Base-by-base conservation (phyloP, 2,329 filamentous ascomycete genomes). In the Aspergillus aculeatinus region DNA sequence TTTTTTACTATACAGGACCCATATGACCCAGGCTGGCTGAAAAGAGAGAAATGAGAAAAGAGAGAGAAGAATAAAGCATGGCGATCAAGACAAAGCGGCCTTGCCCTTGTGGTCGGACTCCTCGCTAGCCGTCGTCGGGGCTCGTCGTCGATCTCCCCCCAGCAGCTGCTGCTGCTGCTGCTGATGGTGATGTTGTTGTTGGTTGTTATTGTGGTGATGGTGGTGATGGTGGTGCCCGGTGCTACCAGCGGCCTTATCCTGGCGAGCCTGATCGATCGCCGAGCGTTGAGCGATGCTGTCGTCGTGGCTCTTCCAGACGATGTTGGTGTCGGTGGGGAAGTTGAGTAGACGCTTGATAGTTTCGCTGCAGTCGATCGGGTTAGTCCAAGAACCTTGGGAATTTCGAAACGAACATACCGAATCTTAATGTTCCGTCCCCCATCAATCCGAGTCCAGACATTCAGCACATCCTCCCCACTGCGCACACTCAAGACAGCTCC, bases 291-390 rank as follows among this genome's bases (percentile, higher is more conserved):
- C 90, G 72, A 99, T 97, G 76, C 92, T 96, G 65, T 94, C 91
- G 72, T 97, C 93, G 76, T 99, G 95, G 73, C 90, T 95, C 80
- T 96, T 96, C 87, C 93, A 99, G 68, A 95, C 88, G 61, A 99
- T 89, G 71, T 90, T 90, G 42, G 95, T 98, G 74, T 96, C 94
- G 49, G 87, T 80, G 1, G 94, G 94, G 74, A 97, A 91, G 67
- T 87, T 85, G 59, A 99, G 87, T 65, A 96, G 84, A 65, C 92
- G 90, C 79, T 96, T 96, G 84, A 98, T 92, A 35, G 90, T 96
- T 80, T 99, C 93, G 67, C 93, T 96, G 63, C 29, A 4, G 49
- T 23, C 5, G 2, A 33, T 14, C 27, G 27, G 2, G 51, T 72
- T 60, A 29, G 23, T 49, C 21, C 14, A 42, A 35, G 19, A 58